Evolutionary conservation across 1,139 yeast genomes (phyloP).

Genomic region (Pichia inconspicua): DNA sequence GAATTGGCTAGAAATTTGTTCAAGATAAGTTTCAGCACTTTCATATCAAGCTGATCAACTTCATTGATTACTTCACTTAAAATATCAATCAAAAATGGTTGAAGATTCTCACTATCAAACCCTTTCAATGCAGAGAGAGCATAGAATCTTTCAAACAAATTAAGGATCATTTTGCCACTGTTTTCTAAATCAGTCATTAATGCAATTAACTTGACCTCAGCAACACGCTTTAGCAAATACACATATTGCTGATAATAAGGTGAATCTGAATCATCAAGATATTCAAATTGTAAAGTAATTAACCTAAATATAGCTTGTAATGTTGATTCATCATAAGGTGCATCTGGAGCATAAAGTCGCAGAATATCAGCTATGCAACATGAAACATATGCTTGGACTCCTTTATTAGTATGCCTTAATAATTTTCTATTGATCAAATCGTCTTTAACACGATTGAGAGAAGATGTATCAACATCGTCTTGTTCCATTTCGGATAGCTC

Average conservation of each 20-base stretch:
- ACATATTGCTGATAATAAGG: slow-evolving; percentile 55
- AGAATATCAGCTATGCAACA: slow-evolving; percentile 73
- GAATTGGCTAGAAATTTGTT: slow-evolving; percentile 37
- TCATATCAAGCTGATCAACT: slow-evolving; percentile 57
- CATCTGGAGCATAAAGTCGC: slow-evolving; percentile 81
- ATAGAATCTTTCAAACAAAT: slow-evolving; percentile 58
- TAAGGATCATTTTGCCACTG: slow-evolving; percentile 46
- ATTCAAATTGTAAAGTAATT: slow-evolving; percentile 55
- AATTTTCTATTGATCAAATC: slow-evolving; percentile 55
- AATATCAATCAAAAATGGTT: slow-evolving; percentile 57
- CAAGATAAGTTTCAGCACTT: slow-evolving; percentile 55
- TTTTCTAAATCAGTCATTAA: slow-evolving; percentile 70
- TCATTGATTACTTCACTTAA: slow-evolving; percentile 74
- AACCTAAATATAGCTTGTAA: slow-evolving; percentile 55
- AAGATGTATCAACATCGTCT: slow-evolving; percentile 34
- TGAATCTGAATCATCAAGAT: slow-evolving; percentile 44
- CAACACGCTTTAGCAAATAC: slow-evolving; percentile 58
- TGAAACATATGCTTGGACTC: slow-evolving; percentile 64
- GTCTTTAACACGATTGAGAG: slow-evolving; percentile 39
- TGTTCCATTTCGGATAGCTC: slow-evolving; percentile 59
- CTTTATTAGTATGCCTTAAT: slow-evolving; percentile 53
- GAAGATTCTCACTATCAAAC: slow-evolving; percentile 38
- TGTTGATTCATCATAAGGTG: slow-evolving; percentile 68
- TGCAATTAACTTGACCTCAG: slow-evolving; percentile 75
- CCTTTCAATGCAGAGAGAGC: slow-evolving; percentile 36